Evolutionary conservation across 1,284 basidiomycete genomes (phyloP), one percentile per base, ranked within the genome.

Genomic region (Chalciporus piperatoides): DNA sequence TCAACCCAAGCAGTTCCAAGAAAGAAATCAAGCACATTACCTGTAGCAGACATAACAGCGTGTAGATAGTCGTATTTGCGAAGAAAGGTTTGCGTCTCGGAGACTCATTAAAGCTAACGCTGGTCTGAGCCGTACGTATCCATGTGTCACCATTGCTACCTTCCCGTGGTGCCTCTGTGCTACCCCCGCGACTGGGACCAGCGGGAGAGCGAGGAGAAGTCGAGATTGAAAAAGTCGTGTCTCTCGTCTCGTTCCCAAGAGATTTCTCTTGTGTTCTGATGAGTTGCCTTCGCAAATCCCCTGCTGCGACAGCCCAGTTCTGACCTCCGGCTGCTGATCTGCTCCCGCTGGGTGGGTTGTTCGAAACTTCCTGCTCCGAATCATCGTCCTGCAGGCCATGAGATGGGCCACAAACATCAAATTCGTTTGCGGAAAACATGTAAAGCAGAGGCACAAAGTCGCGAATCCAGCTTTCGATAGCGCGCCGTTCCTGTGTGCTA

Each of bases 41-140:
- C 81, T 96, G 91, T 32, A 97, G 68, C 46, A 97, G 73, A 42
- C 96, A 84, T 59, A 97, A 67, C 52, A 97, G 71, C 15, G 91
- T 88, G 72, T 97, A 99, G 67, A 94, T 92, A 37, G 92, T 88
- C 51, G 91, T 93, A 71, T 97, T 96, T 58, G 84, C 83, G 70
- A 97, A 98, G 71, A 98, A 92, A 30, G 85, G 84, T 48, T 65
- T 67, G 40, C 77, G 68, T 43, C 51, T 56, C 14, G 57, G 54
- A 11, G 24, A 10, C 27, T 51, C 54, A 33, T 59, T 53, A n/a
- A 55, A 65, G 38, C 65, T 65, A 41, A 70, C 60, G 41, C 54
- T 61, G 38, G 59, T 59, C 53, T 67, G 68, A 24, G 72, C 67
- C 24, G 72, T 84, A 47, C 70, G 72, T 49, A 86, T 79, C 85